Evolutionary conservation across 345 rosid genomes (phyloP).

Genomic region (Eutrema japonicum): DNA sequence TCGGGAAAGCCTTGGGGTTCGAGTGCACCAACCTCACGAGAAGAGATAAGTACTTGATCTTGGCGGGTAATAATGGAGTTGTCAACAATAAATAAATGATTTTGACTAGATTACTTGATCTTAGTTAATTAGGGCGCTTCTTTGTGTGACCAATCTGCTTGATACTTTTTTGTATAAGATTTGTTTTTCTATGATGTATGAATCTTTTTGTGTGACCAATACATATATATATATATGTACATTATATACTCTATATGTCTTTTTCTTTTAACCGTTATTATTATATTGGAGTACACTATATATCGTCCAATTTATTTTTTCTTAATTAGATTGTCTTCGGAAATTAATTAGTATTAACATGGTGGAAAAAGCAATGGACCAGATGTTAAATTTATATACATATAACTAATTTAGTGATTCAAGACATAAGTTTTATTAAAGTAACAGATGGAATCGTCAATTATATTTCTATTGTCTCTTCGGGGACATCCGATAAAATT

Average conservation of each 20-base stretch:
- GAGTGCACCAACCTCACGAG: slow-evolving; percentile 60
- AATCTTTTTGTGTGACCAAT: slow-evolving; percentile 16
- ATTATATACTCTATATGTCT: neutral
- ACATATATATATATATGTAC: neutral
- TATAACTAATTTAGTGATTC: too few species aligned
- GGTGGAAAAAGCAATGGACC: too few species aligned
- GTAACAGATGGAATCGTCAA: too few species aligned
- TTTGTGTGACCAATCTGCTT: slow-evolving; percentile 9
- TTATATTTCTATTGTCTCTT: too few species aligned
- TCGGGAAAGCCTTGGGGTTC: slow-evolving; percentile 56
- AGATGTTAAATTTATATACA: too few species aligned
- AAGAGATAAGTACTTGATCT: slow-evolving; percentile 57
- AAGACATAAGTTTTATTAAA: too few species aligned
- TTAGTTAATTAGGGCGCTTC: neutral
- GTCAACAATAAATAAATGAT: slow-evolving; percentile 16
- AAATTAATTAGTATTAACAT: too few species aligned
- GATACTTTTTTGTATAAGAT: neutral
- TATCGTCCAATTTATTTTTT: too few species aligned
- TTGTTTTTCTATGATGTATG: neutral
- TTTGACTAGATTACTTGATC: neutral
- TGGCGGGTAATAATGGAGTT: slow-evolving; percentile 62
- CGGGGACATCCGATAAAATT: too few species aligned
- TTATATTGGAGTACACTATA: too few species aligned
- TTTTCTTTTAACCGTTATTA: neutral
- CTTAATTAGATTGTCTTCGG: too few species aligned